These are phyloP conservation scores for Psilocybe azurescens DNA, from an alignment of 768 basidiomycete genomes.

Conservation along the genomic window DNA sequence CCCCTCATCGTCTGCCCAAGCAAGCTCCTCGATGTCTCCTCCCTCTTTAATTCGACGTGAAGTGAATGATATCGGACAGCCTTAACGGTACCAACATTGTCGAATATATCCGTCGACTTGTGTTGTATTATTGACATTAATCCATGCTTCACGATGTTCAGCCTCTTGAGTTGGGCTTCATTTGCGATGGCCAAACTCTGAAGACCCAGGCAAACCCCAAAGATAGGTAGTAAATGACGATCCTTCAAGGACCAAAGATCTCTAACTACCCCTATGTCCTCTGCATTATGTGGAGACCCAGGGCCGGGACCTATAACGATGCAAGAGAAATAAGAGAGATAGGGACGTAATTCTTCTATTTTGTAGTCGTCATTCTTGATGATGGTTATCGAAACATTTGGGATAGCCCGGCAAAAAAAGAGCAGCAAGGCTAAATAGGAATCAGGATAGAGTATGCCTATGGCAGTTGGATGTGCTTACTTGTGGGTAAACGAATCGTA, in stretches of 20 bases:
- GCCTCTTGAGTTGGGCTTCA: conserved; percentile 63
- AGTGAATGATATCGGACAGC: conserved; percentile 86
- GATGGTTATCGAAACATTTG: conserved; percentile 65
- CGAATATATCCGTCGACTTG: conserved; percentile 61
- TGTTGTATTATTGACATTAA: conserved; percentile 73
- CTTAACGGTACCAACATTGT: conserved; percentile 53
- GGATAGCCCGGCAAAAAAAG: conserved; percentile 66
- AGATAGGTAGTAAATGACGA: conserved; percentile 63
- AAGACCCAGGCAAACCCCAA: conserved; percentile 84
- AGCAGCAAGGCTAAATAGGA: conserved; percentile 64
- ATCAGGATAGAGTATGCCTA: background rate
- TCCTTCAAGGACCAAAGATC: conserved; percentile 72
- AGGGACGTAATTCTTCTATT: conserved; percentile 52
- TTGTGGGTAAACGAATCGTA: conserved; percentile 92
- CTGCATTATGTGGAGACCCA: conserved; percentile 67
- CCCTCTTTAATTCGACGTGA: conserved; percentile 55
- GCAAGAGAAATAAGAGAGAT: conserved; percentile 67
- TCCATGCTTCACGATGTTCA: conserved; percentile 79
- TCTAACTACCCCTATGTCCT: conserved; percentile 72
- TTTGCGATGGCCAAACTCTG: conserved; percentile 75
- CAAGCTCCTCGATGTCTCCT: conserved; percentile 65
- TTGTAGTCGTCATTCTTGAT: conserved; percentile 74
- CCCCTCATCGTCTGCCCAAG: conserved; percentile 74
- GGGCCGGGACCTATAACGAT: conserved; percentile 82
- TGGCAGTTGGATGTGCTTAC: conserved; percentile 46